Evolutionary conservation across 2,329 filamentous ascomycete species (phyloP).

Genomic region (Spiromastix sp.): DNA sequence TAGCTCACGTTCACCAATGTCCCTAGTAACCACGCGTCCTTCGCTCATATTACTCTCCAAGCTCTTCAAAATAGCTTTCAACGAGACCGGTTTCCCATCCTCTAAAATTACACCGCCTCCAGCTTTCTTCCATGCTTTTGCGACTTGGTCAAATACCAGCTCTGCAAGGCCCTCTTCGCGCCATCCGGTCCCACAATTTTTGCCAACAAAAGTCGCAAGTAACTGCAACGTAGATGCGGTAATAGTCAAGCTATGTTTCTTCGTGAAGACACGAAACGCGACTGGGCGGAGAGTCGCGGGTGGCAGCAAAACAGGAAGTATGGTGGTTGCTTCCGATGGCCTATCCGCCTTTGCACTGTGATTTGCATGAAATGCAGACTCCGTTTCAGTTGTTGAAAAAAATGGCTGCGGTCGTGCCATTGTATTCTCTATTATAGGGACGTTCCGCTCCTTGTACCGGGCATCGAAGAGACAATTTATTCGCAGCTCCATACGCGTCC

Average conservation of each 20-base stretch:
- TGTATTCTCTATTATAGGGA: too few species aligned
- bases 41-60: slow-evolving; percentile 82
- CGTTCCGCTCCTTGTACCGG: too few species aligned
- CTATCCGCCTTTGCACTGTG: too few species aligned
- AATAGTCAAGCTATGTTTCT: slow-evolving; percentile 91
- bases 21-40: slow-evolving; percentile 42
- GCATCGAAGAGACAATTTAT: too few species aligned
- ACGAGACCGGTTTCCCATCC: slow-evolving; percentile 54
- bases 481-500: too few species aligned
- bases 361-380: too few species aligned
- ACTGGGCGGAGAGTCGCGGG: slow-evolving; percentile 77
- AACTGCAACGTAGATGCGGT: slow-evolving; percentile 77
- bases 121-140: slow-evolving; percentile 81
- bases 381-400: too few species aligned
- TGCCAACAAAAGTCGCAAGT: slow-evolving; percentile 80
- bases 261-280: slow-evolving; percentile 91
- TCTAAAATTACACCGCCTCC: slow-evolving; percentile 88
- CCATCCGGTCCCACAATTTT: slow-evolving; percentile 93
- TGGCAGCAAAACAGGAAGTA: slow-evolving; percentile 82
- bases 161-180: slow-evolving; percentile 90
- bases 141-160: slow-evolving; percentile 81
- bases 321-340: slow-evolving; percentile 32
- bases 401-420: too few species aligned
- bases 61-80: slow-evolving; percentile 73
- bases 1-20: background rate